These are phyloP conservation scores for Microthlaspi erraticum DNA, from an alignment of 345 rosid species.

Conservation along the genomic window DNA sequence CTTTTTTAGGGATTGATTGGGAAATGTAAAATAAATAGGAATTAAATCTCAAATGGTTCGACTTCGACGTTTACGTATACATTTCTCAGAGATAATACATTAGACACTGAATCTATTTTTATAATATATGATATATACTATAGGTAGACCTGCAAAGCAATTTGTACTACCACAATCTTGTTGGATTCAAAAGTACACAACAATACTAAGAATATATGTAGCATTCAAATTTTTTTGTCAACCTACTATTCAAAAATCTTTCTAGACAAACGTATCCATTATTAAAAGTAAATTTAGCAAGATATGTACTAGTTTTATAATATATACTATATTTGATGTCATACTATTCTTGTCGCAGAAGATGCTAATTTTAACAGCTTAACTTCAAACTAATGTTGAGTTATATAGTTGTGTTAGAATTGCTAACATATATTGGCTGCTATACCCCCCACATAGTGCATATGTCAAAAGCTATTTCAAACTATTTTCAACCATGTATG, in stretches of 20 bases:
- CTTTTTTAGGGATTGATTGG: background rate
- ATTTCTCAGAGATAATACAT: background rate
- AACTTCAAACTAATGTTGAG: background rate
- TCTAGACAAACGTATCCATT: constrained; percentile 19
- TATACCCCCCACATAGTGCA: background rate
- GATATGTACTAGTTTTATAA: background rate
- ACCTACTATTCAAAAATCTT: constrained; percentile 12
- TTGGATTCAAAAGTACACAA: constrained; percentile 1
- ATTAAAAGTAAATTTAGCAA: background rate
- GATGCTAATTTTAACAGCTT: background rate
- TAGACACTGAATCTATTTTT: background rate
- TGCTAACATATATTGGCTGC: background rate
- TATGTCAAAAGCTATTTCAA: constrained; percentile 15
- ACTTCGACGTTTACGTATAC: too few species aligned
- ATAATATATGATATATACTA: background rate
- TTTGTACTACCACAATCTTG: constrained; percentile 4
- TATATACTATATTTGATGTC: background rate
- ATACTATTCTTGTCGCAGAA: background rate
- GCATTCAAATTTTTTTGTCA: constrained; percentile 21
- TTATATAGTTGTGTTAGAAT: background rate
- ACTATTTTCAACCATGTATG: background rate
- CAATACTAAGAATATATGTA: background rate
- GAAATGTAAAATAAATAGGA: background rate
- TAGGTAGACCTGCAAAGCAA: constrained; percentile 22
- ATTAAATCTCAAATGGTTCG: background rate